These are phyloP conservation scores for Aspergillus quadricinctus DNA, from an alignment of 2,329 filamentous ascomycete species.

Conservation along the genomic window DNA sequence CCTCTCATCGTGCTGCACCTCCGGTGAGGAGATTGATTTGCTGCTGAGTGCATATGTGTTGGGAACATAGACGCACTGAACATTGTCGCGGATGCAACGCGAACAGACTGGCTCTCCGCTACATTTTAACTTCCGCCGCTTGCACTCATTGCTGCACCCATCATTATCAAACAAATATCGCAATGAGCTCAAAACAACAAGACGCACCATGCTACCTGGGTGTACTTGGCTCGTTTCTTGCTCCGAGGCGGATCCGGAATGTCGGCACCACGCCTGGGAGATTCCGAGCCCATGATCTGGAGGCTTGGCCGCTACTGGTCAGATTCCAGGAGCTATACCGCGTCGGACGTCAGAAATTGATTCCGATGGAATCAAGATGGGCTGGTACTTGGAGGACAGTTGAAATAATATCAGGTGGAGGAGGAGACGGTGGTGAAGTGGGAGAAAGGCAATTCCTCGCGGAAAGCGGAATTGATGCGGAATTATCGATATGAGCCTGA, in stretches of 20 bases:
- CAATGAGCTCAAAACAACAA: not conserved
- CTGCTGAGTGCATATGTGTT: slow-evolving; percentile 47
- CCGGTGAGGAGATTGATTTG: not conserved
- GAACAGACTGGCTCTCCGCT: slow-evolving; percentile 66
- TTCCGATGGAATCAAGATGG: not conserved
- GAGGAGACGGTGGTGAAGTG: not conserved
- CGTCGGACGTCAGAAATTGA: not conserved
- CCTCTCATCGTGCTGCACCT: slow-evolving; percentile 18
- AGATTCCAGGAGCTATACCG: not conserved
- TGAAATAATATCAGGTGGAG: not conserved
- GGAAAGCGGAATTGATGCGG: not conserved
- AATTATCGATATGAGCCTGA: not conserved
- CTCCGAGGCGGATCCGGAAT: slow-evolving; percentile 18
- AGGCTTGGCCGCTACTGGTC: not conserved
- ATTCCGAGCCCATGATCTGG: slow-evolving; percentile 7
- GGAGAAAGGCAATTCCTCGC: not conserved
- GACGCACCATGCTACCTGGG: slow-evolving; percentile 32
- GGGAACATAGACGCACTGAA: slow-evolving; percentile 62
- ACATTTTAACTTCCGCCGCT: slow-evolving; percentile 71
- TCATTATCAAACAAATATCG: not conserved
- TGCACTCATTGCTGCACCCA: slow-evolving; percentile 61
- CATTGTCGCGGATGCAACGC: slow-evolving; percentile 58
- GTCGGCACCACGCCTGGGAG: slow-evolving; percentile 3
- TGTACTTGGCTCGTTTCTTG: slow-evolving; percentile 34
- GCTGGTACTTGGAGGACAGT: not conserved